Base-by-base conservation (phyloP, 2,329 filamentous ascomycete genomes). In the Knufia fluminis region DNA sequence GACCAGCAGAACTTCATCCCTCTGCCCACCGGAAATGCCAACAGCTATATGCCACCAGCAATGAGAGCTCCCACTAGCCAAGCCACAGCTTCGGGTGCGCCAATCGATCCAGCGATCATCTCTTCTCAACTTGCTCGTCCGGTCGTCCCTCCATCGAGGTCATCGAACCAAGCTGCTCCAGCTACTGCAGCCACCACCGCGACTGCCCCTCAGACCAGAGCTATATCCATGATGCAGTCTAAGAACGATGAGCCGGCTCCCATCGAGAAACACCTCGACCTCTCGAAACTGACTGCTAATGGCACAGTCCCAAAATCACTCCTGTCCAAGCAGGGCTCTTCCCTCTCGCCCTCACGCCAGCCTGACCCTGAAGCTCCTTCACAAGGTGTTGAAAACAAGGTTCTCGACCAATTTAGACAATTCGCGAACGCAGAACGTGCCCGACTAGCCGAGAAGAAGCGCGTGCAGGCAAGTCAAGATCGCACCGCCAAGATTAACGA, bases 401-500 rank as follows among this genome's bases (percentile, higher is more conserved):
- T 82, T 10, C 69, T 79, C 16, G 75, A 81, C 58, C 75, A 78
- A 14, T 83, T 83, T 71, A 79, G 78, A 54, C 73, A 80, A 44
- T 83, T 83, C 60, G 77, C 78, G 8, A 77, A 77, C 49, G 71
- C 64, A 17, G 79, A 83, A 64, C 83, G 82, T 62, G 61, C 79
- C 55, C 75, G 76, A 54, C 66, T 81, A 53, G 71, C 77, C 50
- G 78, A 82, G 57, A 72, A 73, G 33, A 72, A 74, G 50, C 73
- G 77, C 36, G 72, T 71, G 40, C 72, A 76, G 55, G 74, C 71
- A 17, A 72, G 74, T 16, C 74, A 81, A 52, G 92, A 97, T 64
- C 94, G 94, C 65, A 88, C 90, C 57, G 82, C 92, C 56, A 96
- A 94, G 67, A 68, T 98, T 54, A 94, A 87, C 52, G 92, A 98